Conservation (phyloP, 306 rosid genomes). For the Citrullus amarus region DNA sequence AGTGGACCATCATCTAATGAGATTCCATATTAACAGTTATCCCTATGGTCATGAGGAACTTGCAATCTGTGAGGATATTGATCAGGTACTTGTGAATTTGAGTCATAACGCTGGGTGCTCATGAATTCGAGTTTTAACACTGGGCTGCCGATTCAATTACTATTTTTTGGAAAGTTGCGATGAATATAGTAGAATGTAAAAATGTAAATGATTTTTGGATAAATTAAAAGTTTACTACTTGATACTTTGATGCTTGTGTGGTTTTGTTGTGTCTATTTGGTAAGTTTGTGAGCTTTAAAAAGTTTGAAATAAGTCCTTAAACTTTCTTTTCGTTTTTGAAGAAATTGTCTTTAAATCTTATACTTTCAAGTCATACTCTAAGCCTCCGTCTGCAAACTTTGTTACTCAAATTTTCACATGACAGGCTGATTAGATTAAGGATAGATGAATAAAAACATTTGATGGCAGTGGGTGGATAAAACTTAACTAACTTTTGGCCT, state of each 20-base stretch:
- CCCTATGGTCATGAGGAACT: slow-evolving; percentile 98
- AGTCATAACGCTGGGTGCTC: neutral
- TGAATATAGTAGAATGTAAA: neutral
- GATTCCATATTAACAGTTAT: slow-evolving; percentile 36
- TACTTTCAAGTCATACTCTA: too few species aligned
- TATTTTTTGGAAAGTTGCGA: neutral
- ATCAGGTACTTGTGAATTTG: slow-evolving; percentile 51
- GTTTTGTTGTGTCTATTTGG: too few species aligned
- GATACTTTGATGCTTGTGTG: neutral
- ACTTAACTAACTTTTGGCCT: neutral
- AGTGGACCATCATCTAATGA: slow-evolving; percentile 12
- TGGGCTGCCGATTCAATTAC: neutral
- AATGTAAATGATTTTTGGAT: neutral
- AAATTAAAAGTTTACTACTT: neutral
- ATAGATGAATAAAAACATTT: neutral
- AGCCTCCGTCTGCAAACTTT: neutral
- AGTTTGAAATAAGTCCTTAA: too few species aligned
- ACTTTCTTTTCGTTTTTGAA: too few species aligned
- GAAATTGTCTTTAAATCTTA: too few species aligned
- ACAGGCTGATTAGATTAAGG: neutral
- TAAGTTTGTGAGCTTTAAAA: too few species aligned
- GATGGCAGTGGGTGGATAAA: neutral
- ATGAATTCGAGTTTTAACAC: neutral
- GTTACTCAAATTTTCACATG: neutral
- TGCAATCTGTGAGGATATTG: slow-evolving; percentile 86